Conservation (phyloP, 331 rosid genomes). For the Rosa hybrid region DNA sequence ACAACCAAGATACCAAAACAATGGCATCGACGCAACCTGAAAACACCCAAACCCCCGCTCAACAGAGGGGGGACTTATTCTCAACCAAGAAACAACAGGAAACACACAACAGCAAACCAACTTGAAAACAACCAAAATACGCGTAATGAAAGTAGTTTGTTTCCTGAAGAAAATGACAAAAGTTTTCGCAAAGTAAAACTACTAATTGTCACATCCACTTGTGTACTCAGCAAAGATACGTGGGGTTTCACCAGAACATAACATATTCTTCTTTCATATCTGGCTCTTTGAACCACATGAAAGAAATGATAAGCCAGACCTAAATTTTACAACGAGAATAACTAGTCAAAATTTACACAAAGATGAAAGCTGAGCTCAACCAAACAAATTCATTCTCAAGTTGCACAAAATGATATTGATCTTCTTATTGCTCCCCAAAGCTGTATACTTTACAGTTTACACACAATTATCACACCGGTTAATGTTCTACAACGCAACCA, state of each 20-base stretch:
- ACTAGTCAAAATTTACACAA: background rate
- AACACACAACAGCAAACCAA: no score
- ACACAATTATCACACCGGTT: slow-evolving; percentile 25
- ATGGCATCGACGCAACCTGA: no score
- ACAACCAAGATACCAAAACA: no score
- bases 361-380: background rate
- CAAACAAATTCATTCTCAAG: background rate
- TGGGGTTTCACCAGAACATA: background rate
- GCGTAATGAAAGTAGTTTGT: background rate
- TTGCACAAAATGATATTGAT: background rate
- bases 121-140: no score
- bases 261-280: background rate
- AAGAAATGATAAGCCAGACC: background rate
- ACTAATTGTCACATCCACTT: background rate
- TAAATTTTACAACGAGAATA: background rate
- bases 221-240: background rate
- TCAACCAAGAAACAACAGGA: no score
- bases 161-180: background rate
- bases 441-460: slow-evolving; percentile 19
- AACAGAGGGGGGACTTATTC: no score
- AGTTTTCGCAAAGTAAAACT: background rate
- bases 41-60: no score
- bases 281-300: background rate
- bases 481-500: slow-evolving; percentile 27
- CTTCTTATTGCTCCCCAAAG: slow-evolving; percentile 19